phyloP scores from a whole-genome alignment of 2,329 filamentous ascomycete genomes.

The Verticillium albo-atrum region DNA sequence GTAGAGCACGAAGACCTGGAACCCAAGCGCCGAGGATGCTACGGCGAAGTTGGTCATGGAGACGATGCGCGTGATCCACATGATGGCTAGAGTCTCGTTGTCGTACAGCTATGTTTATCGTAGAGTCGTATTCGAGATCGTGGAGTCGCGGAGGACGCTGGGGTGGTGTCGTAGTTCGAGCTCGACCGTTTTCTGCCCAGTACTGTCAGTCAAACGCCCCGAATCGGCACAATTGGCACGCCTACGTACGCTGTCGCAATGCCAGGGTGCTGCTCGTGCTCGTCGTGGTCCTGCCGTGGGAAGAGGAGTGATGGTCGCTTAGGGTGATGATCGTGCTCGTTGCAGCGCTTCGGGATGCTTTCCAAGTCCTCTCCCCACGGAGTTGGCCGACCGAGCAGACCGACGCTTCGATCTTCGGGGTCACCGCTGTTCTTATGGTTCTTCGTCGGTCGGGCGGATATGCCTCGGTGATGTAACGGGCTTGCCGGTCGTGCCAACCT shows the following conservation, averaged over 20 bases:
- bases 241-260: neutral
- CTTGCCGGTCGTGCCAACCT: neutral
- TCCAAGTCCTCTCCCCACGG: neutral
- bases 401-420: neutral
- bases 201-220: neutral
- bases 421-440: neutral
- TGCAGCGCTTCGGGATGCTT: neutral
- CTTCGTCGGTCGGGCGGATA: neutral
- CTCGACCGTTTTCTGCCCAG: neutral
- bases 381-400: neutral
- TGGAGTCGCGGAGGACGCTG: too few relatives aligned
- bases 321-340: neutral
- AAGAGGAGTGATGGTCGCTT: neutral
- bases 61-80: constrained; percentile 38
- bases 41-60: constrained; percentile 63
- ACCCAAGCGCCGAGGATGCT: constrained; percentile 58
- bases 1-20: constrained; percentile 67
- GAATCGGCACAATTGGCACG: neutral
- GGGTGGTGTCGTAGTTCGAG: neutral
- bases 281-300: neutral
- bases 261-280: neutral
- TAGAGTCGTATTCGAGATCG: neutral
- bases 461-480: neutral
- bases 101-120: neutral
- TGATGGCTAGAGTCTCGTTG: constrained; percentile 10